Conservation (phyloP, 495 filamentous ascomycete genomes). For the Talaromyces thailandensis region DNA sequence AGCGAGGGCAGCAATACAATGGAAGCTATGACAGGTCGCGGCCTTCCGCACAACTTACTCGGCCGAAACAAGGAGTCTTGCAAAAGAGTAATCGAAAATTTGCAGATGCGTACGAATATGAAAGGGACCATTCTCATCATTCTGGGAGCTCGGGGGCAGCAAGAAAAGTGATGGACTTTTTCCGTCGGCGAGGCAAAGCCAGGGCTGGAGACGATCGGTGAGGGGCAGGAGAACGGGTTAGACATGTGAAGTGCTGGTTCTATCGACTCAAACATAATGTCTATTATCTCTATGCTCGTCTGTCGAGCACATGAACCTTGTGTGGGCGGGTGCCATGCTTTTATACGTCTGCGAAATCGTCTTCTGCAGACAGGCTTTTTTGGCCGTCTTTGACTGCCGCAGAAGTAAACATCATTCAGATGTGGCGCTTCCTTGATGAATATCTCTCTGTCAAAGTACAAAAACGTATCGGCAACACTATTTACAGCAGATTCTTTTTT, state of each 20-base stretch:
- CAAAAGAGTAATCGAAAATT: conserved; percentile 83
- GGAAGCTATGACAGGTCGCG: conserved; percentile 29
- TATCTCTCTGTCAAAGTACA: neutral
- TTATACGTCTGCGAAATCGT: neutral
- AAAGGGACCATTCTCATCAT: conserved; percentile 54
- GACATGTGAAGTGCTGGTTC: conserved; percentile 6
- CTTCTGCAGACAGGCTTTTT: neutral
- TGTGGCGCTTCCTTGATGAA: conserved; percentile 11
- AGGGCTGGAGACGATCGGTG: conserved; percentile 51
- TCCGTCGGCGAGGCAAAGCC: conserved; percentile 76
- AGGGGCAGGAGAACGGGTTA: conserved; percentile 8
- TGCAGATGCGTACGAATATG: conserved; percentile 79
- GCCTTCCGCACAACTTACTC: conserved; percentile 33
- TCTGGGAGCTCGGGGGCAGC: conserved; percentile 78
- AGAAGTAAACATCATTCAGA: conserved; percentile 7
- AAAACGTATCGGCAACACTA: neutral
- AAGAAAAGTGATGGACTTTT: conserved; percentile 95
- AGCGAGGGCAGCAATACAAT: conserved; percentile 23
- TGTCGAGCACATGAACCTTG: neutral
- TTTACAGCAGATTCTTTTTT: neutral
- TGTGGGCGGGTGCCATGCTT: neutral
- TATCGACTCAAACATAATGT: neutral
- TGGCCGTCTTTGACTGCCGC: neutral
- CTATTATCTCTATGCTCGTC: neutral
- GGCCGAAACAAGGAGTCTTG: conserved; percentile 46